Evolutionary conservation across 164 flowering plant genomes (phyloP).

Genomic region (Euptelea pleiosperma): DNA sequence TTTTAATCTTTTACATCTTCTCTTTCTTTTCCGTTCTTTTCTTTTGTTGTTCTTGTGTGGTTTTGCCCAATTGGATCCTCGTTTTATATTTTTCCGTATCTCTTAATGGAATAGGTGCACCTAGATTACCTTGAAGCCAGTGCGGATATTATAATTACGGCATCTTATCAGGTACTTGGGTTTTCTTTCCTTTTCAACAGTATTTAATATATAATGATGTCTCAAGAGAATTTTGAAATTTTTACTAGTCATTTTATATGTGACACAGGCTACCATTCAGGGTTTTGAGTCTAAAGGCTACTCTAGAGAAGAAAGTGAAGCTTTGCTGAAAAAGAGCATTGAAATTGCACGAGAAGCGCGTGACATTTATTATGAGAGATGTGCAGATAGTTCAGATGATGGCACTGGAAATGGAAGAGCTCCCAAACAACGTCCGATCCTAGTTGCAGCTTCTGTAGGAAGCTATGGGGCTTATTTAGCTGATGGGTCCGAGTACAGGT

Average conservation of each 20-base stretch:
- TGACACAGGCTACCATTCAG: conserved; percentile 52
- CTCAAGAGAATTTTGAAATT: background rate
- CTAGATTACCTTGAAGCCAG: conserved; percentile 74
- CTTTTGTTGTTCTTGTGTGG: too few relatives aligned
- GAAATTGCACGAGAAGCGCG: conserved; percentile 59
- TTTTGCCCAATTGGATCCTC: too few relatives aligned
- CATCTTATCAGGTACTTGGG: conserved; percentile 65
- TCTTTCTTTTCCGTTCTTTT: background rate
- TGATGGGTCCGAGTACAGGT: conserved; percentile 74
- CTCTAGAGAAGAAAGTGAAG: conserved; percentile 47
- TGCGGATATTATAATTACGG: conserved; percentile 61
- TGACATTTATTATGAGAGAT: conserved; percentile 31
- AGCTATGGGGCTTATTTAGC: conserved; percentile 72
- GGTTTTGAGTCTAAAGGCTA: conserved; percentile 57
- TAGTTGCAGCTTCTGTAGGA: conserved; percentile 67
- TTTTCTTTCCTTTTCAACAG: background rate
- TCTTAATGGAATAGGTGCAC: conserved; percentile 47
- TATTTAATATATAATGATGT: background rate
- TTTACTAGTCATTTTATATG: background rate
- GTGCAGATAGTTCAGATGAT: conserved; percentile 10
- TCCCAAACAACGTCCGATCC: conserved; percentile 30
- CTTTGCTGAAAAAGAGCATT: conserved; percentile 50
- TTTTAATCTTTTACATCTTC: background rate
- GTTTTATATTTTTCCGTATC: background rate
- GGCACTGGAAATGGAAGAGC: conserved; percentile 22